These are phyloP conservation scores for Rhodotorula paludigena DNA, from an alignment of 768 basidiomycete species.

Conservation along the genomic window DNA sequence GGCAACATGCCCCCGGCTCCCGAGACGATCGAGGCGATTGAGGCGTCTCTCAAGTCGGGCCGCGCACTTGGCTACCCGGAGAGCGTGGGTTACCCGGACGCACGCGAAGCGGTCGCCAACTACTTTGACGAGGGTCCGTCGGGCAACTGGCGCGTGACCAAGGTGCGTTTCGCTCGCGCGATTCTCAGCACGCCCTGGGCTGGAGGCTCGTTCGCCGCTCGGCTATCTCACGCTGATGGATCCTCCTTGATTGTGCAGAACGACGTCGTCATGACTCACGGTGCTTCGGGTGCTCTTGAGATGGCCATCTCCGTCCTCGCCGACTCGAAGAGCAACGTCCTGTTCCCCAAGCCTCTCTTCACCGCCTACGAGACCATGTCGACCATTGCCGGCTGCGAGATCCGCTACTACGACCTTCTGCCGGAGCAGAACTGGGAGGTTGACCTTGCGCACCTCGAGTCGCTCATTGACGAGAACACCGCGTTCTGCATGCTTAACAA, in stretches of 20 bases:
- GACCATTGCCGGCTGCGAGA: slow-evolving; percentile 42
- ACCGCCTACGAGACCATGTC: slow-evolving; percentile 47
- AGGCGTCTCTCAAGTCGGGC: slow-evolving; percentile 38
- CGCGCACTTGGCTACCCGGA: slow-evolving; percentile 46
- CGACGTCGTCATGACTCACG: slow-evolving; percentile 45
- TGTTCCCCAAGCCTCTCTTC: slow-evolving; percentile 48
- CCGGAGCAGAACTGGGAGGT: slow-evolving; percentile 47
- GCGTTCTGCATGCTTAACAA: slow-evolving; percentile 46
- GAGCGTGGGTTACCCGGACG: slow-evolving; percentile 43
- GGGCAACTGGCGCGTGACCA: slow-evolving; percentile 35
- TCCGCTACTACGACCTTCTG: slow-evolving; percentile 47
- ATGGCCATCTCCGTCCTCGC: slow-evolving; percentile 43
- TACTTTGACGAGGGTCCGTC: slow-evolving; percentile 46
- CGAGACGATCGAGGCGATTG: slow-evolving; percentile 43
- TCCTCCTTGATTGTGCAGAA: background rate
- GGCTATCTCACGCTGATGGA: background rate
- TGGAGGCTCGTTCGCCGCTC: too few species aligned
- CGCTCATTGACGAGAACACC: slow-evolving; percentile 47
- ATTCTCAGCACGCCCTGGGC: background rate
- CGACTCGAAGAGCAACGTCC: slow-evolving; percentile 44
- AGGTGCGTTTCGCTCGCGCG: background rate
- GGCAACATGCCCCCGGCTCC: slow-evolving; percentile 45
- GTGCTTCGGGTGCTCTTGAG: slow-evolving; percentile 47
- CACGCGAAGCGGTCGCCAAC: slow-evolving; percentile 45
- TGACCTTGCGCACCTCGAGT: slow-evolving; percentile 45